These are phyloP conservation scores for Acer yangbiense DNA, from an alignment of 345 rosid genomes.

Conservation along the genomic window DNA sequence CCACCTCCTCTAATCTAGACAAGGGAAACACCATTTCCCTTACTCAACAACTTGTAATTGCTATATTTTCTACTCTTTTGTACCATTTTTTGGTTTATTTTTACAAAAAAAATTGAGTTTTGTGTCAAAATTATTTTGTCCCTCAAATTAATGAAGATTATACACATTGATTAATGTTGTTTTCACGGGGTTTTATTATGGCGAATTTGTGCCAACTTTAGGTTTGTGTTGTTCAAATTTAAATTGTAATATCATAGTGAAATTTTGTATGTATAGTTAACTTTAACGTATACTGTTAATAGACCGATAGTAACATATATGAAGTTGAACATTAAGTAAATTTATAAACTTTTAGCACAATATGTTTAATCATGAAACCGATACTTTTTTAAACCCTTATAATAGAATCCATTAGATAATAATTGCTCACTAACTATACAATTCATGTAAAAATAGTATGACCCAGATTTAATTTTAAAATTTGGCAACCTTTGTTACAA, in stretches of 20 bases:
- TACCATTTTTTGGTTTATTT: constrained; percentile 43
- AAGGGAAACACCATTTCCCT: constrained; percentile 53
- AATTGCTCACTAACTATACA: no score
- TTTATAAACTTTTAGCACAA: no score
- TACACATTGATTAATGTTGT: background rate
- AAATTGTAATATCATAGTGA: background rate
- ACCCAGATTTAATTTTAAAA: no score
- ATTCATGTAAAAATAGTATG: no score
- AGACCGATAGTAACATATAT: no score
- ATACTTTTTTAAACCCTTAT: no score
- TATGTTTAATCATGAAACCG: no score
- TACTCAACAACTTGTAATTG: constrained; percentile 55
- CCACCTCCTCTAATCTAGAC: background rate
- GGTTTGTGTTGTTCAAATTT: background rate
- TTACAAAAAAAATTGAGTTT: constrained; percentile 33
- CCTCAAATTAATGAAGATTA: background rate
- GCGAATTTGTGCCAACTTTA: background rate
- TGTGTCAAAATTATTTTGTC: background rate
- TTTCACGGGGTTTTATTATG: background rate
- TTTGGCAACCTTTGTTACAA: no score
- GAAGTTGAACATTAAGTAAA: background rate
- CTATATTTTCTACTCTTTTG: constrained; percentile 51
- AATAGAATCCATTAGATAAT: no score
- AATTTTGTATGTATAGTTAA: no score
- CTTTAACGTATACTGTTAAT: background rate